Evolutionary conservation across 176 grass and related monocot species (phyloP), one percentile per base, ranked within the genome.

Genomic region (Juncus effusus): DNA sequence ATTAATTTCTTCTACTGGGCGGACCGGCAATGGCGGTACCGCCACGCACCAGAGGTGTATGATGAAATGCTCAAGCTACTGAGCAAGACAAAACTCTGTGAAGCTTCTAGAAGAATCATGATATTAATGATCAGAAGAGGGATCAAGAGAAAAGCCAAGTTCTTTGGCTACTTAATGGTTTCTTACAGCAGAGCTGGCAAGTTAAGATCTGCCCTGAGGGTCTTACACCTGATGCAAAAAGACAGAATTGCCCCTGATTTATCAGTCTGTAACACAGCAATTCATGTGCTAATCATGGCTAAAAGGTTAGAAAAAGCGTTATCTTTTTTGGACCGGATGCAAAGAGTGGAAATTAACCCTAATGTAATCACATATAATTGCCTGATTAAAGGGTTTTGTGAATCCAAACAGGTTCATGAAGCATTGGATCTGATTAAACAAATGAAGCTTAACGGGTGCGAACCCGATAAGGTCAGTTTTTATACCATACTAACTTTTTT

Each of bases 221-320:
- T 97, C 59, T 82, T 97, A 74, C 81, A 83, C 10, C 72, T 97
- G 60, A 92, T 97, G 88, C 88, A 97, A 72, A 97, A 89, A 77
- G 88, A 91, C 14, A 82, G 87, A 37, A 81, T 85, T n/a, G 77
- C 44, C 2, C 82, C 87, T 0, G 85, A 96, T 74, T 67, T 86
- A 38, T 81, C 67, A 4, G 71, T 91, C 8, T 96, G 93, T 67
- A 96, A 91, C 1, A 44, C 86, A 19, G 72, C 85, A 0, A 90
- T 91, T 61, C 74, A 91, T 40, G 87, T 86, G 10, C 87, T 96
- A 51, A 80, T 96, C 5, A 68, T 88, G 77, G 87, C 93, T 2
- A 73, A 66, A 2, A 82, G 80, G 3, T 28, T 96, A 0, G 82
- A 91, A 63, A 89, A 96, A 78, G 84, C 87, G 0, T 50, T 96